Percentiles rank a stretch among this genome's conserved stretches.
These are phyloP conservation scores for Trichoderma koningiopsis DNA, from an alignment of 2,329 filamentous ascomycete genomes.

Conservation along the genomic window DNA sequence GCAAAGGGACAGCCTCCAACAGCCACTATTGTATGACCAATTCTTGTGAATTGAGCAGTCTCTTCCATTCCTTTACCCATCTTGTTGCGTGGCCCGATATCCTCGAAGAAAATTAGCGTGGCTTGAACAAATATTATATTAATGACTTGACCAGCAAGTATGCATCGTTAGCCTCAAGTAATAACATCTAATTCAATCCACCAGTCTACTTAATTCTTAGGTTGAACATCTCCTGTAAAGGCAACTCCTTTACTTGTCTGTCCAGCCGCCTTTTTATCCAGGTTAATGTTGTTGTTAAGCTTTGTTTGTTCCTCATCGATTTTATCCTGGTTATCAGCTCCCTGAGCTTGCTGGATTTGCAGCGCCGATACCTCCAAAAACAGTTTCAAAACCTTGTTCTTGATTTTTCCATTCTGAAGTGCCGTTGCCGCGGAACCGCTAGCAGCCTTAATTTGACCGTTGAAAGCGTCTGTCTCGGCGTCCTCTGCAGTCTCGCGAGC, in stretches of 20 bases:
- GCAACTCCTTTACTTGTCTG: background rate
- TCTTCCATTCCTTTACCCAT: slow-evolving; percentile 56
- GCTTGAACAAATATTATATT: background rate
- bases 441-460: background rate
- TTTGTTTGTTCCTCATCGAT: slow-evolving; percentile 5
- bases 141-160: background rate
- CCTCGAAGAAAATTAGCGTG: slow-evolving; percentile 47
- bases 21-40: slow-evolving; percentile 39
- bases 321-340: background rate
- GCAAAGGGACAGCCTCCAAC: slow-evolving; percentile 49
- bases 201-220: background rate
- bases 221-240: slow-evolving; percentile 2
- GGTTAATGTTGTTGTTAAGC: background rate
- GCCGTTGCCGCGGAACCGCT: background rate
- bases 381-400: slow-evolving; percentile 16
- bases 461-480: slow-evolving; percentile 7
- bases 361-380: slow-evolving; percentile 8
- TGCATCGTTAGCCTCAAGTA: background rate
- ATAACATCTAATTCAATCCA: background rate
- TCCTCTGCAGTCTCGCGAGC: slow-evolving; percentile 4
- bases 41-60: slow-evolving; percentile 31
- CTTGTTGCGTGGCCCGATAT: slow-evolving; percentile 63
- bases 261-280: slow-evolving; percentile 11
- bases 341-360: slow-evolving; percentile 14
- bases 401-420: slow-evolving; percentile 14